Evolutionary conservation across 2,329 filamentous ascomycete species (phyloP).

Genomic region (Fusarium sp.): DNA sequence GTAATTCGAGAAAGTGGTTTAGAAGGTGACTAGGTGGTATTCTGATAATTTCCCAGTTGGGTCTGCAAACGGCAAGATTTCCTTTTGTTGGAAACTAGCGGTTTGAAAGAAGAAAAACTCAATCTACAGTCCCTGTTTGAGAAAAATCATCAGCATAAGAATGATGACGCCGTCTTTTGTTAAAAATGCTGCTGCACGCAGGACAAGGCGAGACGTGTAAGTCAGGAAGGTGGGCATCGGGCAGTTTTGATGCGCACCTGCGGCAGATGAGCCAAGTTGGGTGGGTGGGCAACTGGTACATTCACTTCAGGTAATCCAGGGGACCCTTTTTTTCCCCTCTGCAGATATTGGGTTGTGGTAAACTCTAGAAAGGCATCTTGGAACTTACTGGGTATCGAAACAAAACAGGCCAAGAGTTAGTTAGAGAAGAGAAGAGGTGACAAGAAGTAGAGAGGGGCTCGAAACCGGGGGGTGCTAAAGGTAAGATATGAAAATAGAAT

Average conservation of each 20-base stretch:
- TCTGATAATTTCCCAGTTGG: slow-evolving; percentile 35
- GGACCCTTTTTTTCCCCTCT: slow-evolving; percentile 36
- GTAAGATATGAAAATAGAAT: slow-evolving; percentile 27
- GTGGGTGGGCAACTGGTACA: slow-evolving; percentile 17
- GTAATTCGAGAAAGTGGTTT: slow-evolving; percentile 26
- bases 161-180: slow-evolving; percentile 15
- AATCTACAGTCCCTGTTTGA: slow-evolving; percentile 7
- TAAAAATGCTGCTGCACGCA: slow-evolving; percentile 22
- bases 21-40: slow-evolving; percentile 7
- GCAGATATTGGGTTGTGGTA: slow-evolving; percentile 24
- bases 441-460: slow-evolving; percentile 22
- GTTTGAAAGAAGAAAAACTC: slow-evolving; percentile 4
- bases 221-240: slow-evolving; percentile 42
- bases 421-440: slow-evolving; percentile 4
- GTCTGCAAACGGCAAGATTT: slow-evolving; percentile 28
- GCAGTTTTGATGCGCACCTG: slow-evolving; percentile 39
- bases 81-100: slow-evolving; percentile 14
- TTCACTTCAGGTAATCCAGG: slow-evolving; percentile 10
- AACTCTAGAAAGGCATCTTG: slow-evolving; percentile 8
- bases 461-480: slow-evolving; percentile 24
- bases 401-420: slow-evolving; percentile 24
- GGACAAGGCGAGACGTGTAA: slow-evolving; percentile 37
- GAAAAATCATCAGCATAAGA: slow-evolving; percentile 14
- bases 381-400: slow-evolving; percentile 37
- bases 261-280: slow-evolving; percentile 27